phyloP scores from a whole-genome alignment of 1,284 basidiomycete genomes.

The Heterobasidion parviporum region DNA sequence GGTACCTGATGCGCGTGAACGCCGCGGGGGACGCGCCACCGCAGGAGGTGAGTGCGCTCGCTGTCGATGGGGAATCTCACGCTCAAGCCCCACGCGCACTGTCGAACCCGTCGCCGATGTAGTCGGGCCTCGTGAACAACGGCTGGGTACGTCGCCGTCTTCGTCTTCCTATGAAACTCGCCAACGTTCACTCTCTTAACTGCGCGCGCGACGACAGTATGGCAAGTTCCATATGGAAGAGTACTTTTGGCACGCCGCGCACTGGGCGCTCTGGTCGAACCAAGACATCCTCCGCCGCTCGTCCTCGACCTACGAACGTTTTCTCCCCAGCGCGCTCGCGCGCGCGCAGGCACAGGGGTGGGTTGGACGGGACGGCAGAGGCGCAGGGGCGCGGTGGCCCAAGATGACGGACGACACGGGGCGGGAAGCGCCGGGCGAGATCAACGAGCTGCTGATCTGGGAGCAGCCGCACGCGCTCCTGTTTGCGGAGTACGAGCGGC shows the following conservation, averaged over 20 bases:
- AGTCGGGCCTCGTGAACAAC: slow-evolving; percentile 52
- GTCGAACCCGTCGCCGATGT: not conserved
- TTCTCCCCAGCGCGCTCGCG: slow-evolving; percentile 35
- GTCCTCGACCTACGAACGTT: slow-evolving; percentile 35
- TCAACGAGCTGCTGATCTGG: slow-evolving; percentile 58
- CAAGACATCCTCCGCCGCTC: slow-evolving; percentile 44
- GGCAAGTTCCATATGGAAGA: slow-evolving; percentile 58
- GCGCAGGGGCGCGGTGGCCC: slow-evolving; percentile 47
- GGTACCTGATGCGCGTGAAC: slow-evolving; percentile 52
- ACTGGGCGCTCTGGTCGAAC: slow-evolving; percentile 57
- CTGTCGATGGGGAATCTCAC: not conserved
- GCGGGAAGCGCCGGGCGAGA: slow-evolving; percentile 48
- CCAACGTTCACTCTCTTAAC: not conserved
- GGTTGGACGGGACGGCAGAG: slow-evolving; percentile 7
- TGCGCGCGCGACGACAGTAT: slow-evolving; percentile 20
- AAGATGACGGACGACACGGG: slow-evolving; percentile 59
- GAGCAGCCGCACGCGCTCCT: slow-evolving; percentile 52
- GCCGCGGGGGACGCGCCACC: slow-evolving; percentile 48
- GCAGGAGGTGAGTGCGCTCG: slow-evolving; percentile 37
- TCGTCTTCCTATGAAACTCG: not conserved
- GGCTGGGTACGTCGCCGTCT: slow-evolving; percentile 38
- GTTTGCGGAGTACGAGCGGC: slow-evolving; percentile 49
- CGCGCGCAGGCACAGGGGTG: slow-evolving; percentile 47
- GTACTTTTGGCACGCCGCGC: slow-evolving; percentile 52
- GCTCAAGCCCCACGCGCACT: not conserved